Percentiles rank a stretch among this genome's conserved stretches.
These are phyloP conservation scores for Aspergillus hiratsukae DNA, from an alignment of 2,329 filamentous ascomycete species.

Conservation along the genomic window DNA sequence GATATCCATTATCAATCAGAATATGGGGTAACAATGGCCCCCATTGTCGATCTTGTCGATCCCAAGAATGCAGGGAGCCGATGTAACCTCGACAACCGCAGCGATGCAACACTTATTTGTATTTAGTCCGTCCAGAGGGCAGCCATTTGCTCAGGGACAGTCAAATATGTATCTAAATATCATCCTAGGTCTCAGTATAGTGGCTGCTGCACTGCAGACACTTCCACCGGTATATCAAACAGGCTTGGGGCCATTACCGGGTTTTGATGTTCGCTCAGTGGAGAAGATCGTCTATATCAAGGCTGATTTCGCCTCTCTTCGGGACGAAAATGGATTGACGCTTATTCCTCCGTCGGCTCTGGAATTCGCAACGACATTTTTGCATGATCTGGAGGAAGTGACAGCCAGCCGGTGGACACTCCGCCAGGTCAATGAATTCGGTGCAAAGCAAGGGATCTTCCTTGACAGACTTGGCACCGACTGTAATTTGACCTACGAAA, in stretches of 20 bases:
- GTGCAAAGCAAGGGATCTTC: constrained; percentile 39
- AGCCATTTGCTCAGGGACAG: neutral
- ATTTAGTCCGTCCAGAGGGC: neutral
- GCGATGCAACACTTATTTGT: neutral
- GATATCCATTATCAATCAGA: neutral
- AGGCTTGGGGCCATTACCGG: constrained; percentile 25
- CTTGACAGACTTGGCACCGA: constrained; percentile 29
- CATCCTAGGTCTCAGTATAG: neutral
- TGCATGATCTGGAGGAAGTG: constrained; percentile 40
- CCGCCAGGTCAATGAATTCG: constrained; percentile 32
- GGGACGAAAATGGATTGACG: constrained; percentile 46
- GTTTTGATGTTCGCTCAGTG: constrained; percentile 12
- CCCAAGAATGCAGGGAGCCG: neutral
- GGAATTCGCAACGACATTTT: constrained; percentile 48
- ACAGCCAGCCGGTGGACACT: constrained; percentile 43
- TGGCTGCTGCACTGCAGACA: constrained; percentile 33
- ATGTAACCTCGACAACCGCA: neutral
- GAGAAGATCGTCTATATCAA: constrained; percentile 36
- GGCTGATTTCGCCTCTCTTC: constrained; percentile 32
- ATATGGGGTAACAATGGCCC: neutral
- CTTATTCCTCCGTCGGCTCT: constrained; percentile 48
- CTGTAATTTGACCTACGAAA: constrained; percentile 41
- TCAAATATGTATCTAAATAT: neutral
- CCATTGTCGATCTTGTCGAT: neutral
- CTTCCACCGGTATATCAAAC: constrained; percentile 34